Conservation (phyloP, 2,329 filamentous ascomycete genomes). For the Colletotrichum godetiae region DNA sequence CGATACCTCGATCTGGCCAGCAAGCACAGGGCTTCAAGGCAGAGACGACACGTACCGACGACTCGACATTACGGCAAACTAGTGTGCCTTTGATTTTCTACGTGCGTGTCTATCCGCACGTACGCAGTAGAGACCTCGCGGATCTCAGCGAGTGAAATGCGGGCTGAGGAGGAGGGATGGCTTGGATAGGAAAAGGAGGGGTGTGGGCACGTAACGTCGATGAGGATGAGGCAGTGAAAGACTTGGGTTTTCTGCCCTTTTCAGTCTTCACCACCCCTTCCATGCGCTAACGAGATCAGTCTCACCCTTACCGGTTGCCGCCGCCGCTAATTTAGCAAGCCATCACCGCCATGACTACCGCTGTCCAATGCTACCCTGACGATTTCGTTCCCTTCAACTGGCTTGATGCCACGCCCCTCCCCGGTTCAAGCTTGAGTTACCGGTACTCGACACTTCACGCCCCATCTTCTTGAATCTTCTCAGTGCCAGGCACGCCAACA, state of each 20-base stretch:
- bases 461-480: not conserved
- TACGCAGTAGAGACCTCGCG: not conserved
- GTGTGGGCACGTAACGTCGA: slow-evolving; percentile 16
- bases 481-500: not conserved
- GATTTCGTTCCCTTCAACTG: not conserved
- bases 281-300: slow-evolving; percentile 5
- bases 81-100: not conserved
- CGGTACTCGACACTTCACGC: not conserved
- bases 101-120: no score
- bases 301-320: slow-evolving; percentile 26
- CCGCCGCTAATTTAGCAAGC: slow-evolving; percentile 22
- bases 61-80: slow-evolving; percentile 1
- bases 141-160: slow-evolving; percentile 9
- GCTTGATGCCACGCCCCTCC: not conserved
- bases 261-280: not conserved
- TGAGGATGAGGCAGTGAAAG: slow-evolving; percentile 30
- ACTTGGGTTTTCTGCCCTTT: not conserved
- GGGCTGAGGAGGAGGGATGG: not conserved
- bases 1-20: not conserved
- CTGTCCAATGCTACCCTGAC: slow-evolving; percentile 7
- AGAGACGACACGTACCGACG: not conserved
- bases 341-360: slow-evolving; percentile 2
- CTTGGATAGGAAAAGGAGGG: not conserved
- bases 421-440: no score
- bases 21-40: not conserved